A percentile compares a stretch with the other conserved stretches of the same genome.
These are phyloP conservation scores for Lentinula aciculospora DNA, from an alignment of 768 basidiomycete species.

Conservation along the genomic window DNA sequence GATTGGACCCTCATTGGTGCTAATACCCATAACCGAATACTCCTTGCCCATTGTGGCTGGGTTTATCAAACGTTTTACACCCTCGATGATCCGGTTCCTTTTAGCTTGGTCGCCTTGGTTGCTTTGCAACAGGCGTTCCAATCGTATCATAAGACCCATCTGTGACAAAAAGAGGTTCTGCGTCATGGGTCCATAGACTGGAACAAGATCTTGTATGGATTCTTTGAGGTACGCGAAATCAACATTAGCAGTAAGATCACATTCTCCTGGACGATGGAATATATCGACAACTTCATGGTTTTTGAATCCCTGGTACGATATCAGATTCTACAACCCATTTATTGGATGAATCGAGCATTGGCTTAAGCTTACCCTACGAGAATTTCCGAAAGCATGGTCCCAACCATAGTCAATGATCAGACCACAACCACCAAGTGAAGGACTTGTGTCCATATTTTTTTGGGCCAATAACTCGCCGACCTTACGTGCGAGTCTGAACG, in stretches of 20 bases:
- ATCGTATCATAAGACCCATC: constrained; percentile 70
- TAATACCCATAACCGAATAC: constrained; percentile 74
- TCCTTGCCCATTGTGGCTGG: constrained; percentile 79
- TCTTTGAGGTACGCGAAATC: constrained; percentile 89
- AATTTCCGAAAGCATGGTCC: constrained; percentile 59
- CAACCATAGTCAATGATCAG: constrained; percentile 90
- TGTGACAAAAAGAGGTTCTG: constrained; percentile 75
- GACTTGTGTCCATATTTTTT: not conserved
- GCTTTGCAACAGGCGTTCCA: constrained; percentile 26
- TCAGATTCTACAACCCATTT: constrained; percentile 3
- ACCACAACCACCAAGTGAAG: constrained; percentile 46
- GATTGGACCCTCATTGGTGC: constrained; percentile 12
- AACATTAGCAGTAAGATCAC: constrained; percentile 95
- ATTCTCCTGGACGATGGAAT: constrained; percentile 79
- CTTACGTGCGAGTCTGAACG: constrained; percentile 61
- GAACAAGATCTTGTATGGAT: constrained; percentile 51
- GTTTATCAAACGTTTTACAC: constrained; percentile 72
- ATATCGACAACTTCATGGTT: constrained; percentile 80
- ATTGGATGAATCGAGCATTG: not conserved
- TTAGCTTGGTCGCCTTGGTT: constrained; percentile 41
- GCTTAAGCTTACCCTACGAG: constrained; percentile 65
- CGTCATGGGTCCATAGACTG: constrained; percentile 59
- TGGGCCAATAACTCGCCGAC: constrained; percentile 56
- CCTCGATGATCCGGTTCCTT: constrained; percentile 45
- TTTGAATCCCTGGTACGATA: constrained; percentile 72